phyloP scores from a whole-genome alignment of 352 stramenopile species.

The Pythium oligandrum region DNA sequence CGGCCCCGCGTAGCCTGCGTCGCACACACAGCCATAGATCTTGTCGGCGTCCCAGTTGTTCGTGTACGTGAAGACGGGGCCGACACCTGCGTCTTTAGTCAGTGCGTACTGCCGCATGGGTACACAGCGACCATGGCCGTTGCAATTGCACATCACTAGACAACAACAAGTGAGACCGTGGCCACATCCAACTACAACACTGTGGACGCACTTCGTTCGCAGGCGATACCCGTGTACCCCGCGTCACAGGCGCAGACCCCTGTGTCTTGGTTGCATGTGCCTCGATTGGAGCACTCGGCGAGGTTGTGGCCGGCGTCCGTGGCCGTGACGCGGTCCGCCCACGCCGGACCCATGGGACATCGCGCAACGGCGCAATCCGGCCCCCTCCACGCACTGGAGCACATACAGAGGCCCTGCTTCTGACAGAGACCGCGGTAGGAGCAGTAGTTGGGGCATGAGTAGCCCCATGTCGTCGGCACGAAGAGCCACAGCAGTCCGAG shows the following conservation, averaged over 20 bases:
- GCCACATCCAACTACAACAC: background rate
- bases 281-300: conserved; percentile 87
- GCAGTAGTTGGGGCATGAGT: conserved; percentile 68
- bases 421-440: conserved; percentile 61
- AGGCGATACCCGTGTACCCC: conserved; percentile 77
- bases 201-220: conserved; percentile 53
- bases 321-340: conserved; percentile 58
- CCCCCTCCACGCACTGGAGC: conserved; percentile 38
- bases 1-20: conserved; percentile 67
- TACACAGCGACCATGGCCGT: conserved; percentile 72
- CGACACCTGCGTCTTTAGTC: conserved; percentile 55
- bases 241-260: conserved; percentile 58
- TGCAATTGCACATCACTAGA: conserved; percentile 71
- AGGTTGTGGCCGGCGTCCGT: conserved; percentile 74
- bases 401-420: conserved; percentile 48
- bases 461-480: conserved; percentile 8
- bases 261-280: conserved; percentile 47
- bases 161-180: conserved; percentile 1
- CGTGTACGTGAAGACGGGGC: conserved; percentile 41
- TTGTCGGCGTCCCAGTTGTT: conserved; percentile 83
- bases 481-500: conserved; percentile 10
- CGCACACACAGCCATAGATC: conserved; percentile 85
- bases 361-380: conserved; percentile 61
- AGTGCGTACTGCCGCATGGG: conserved; percentile 58
- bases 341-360: conserved; percentile 64